phyloP scores from a whole-genome alignment of 495 filamentous ascomycete genomes.

The Apodospora peruviana region DNA sequence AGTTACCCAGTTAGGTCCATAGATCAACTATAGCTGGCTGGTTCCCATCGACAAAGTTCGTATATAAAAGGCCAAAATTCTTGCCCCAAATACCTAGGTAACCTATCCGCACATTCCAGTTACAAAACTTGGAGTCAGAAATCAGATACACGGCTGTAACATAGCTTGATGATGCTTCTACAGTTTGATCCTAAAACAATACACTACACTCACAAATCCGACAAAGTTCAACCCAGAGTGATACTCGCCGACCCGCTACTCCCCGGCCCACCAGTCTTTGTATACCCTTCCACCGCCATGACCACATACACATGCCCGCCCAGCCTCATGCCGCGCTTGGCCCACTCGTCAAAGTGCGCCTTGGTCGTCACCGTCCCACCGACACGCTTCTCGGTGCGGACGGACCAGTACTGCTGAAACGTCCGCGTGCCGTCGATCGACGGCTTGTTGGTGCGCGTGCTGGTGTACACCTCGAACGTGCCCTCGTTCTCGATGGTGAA shows the following conservation, averaged over 20 bases:
- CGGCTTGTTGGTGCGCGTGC: conserved; percentile 52
- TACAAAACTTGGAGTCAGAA: too few relatives aligned
- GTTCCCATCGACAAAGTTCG: too few relatives aligned
- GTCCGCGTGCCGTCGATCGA: conserved; percentile 55
- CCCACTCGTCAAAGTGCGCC: conserved; percentile 58
- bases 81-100: too few relatives aligned
- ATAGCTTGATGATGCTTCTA: too few relatives aligned
- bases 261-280: conserved; percentile 17
- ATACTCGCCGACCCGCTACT: conserved; percentile 12
- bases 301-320: conserved; percentile 54
- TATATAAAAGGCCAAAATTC: too few relatives aligned
- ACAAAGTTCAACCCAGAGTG: neutral
- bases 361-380: conserved; percentile 43
- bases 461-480: conserved; percentile 52
- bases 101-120: too few relatives aligned
- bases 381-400: conserved; percentile 47
- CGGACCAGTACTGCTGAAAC: conserved; percentile 60
- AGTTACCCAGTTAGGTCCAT: too few relatives aligned
- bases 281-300: conserved; percentile 54
- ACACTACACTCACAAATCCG: too few relatives aligned
- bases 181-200: too few relatives aligned
- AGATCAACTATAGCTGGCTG: too few relatives aligned
- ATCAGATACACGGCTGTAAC: too few relatives aligned
- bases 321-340: conserved; percentile 39
- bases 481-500: conserved; percentile 46